These are phyloP conservation scores for Fusarium falciforme DNA, from an alignment of 2,329 filamentous ascomycete genomes.

Conservation along the genomic window DNA sequence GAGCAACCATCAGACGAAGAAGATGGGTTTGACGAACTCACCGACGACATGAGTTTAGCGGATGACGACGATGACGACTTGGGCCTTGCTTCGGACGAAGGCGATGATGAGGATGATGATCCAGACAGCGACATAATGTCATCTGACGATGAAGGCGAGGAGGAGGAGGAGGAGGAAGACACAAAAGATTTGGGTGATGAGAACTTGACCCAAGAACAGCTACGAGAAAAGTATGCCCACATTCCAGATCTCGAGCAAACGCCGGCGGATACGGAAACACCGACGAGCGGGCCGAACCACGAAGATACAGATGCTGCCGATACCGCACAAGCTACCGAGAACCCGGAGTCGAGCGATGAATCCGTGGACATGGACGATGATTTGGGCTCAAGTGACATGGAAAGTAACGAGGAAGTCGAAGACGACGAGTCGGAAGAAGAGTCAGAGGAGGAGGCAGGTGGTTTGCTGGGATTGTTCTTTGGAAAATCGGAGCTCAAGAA, in stretches of 20 bases:
- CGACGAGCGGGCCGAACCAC: constrained; percentile 31
- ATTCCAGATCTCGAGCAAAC: constrained; percentile 62
- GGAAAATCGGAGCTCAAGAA: constrained; percentile 67
- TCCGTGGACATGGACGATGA: constrained; percentile 78
- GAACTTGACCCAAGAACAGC: constrained; percentile 74
- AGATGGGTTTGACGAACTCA: constrained; percentile 59
- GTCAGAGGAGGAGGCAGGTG: constrained; percentile 56
- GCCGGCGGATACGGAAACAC: constrained; percentile 41
- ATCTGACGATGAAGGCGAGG: constrained; percentile 70
- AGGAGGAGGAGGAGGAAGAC: constrained; percentile 70
- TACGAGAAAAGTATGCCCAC: constrained; percentile 75
- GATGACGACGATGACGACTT: constrained; percentile 50
- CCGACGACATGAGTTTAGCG: constrained; percentile 56
- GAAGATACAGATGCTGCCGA: constrained; percentile 41
- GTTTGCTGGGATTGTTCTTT: constrained; percentile 68
- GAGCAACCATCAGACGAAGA: constrained; percentile 61
- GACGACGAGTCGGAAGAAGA: constrained; percentile 60
- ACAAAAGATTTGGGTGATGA: constrained; percentile 67
- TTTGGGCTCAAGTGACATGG: constrained; percentile 67
- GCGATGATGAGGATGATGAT: constrained; percentile 54
- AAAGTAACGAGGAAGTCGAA: constrained; percentile 53
- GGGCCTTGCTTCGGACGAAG: constrained; percentile 50
- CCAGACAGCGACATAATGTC: constrained; percentile 67
- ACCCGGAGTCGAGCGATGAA: constrained; percentile 68
- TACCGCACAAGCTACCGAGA: constrained; percentile 38